Conservation (phyloP, 2,329 filamentous ascomycete genomes). For the Sporothrix globosa region DNA sequence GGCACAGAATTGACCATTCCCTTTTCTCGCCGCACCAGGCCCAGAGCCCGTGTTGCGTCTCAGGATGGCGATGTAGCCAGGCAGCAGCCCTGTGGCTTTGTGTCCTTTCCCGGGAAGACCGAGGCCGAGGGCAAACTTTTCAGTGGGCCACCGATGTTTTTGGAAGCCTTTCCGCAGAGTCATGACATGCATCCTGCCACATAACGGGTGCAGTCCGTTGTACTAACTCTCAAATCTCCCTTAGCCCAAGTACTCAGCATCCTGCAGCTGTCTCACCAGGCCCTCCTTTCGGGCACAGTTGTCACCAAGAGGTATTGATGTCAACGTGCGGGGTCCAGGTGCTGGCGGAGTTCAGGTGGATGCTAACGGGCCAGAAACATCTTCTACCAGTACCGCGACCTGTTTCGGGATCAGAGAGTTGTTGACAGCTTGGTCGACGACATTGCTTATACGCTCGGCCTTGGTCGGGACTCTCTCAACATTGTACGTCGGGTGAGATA, state of each 20-base stretch:
- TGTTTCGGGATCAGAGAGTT: conserved; percentile 69
- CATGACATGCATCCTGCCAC: neutral
- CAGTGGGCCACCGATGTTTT: conserved; percentile 44
- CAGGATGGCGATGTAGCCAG: neutral
- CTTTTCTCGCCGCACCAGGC: conserved; percentile 44
- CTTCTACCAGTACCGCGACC: conserved; percentile 73
- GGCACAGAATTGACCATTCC: conserved; percentile 52
- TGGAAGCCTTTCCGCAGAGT: neutral
- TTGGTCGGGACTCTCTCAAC: conserved; percentile 67
- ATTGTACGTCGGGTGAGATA: conserved; percentile 55
- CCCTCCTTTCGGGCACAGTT: conserved; percentile 57
- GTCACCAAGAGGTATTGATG: conserved; percentile 63
- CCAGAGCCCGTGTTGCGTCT: neutral
- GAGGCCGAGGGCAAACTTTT: conserved; percentile 56
- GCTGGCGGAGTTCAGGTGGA: neutral
- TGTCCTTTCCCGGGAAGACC: conserved; percentile 54
- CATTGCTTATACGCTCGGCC: conserved; percentile 68
- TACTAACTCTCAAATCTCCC: conserved; percentile 10
- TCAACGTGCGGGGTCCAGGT: neutral
- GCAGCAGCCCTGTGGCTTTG: conserved; percentile 12
- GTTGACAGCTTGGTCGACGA: conserved; percentile 77
- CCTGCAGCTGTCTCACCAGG: conserved; percentile 62
- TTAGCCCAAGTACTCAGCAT: conserved; percentile 62
- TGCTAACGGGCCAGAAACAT: conserved; percentile 62
- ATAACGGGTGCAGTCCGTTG: neutral